Conservation (phyloP, 345 rosid genomes). For the Heritiera fomes region DNA sequence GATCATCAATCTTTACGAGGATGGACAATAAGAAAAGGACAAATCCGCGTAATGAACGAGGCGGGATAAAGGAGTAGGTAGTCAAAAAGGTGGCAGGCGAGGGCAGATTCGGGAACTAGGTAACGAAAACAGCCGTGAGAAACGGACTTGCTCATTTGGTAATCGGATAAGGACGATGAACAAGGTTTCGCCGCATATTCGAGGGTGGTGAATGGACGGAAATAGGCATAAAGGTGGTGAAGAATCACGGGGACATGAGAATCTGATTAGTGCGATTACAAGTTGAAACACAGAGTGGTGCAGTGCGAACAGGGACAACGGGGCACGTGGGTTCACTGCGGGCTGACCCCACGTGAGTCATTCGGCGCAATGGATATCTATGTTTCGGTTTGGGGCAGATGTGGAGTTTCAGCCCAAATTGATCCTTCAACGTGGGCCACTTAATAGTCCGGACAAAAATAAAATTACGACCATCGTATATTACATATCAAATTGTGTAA, state of each 20-base stretch:
- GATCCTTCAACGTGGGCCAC: not conserved
- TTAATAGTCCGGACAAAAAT: too few species aligned
- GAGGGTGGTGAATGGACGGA: not conserved
- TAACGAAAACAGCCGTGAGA: not conserved
- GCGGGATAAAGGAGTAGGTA: not conserved
- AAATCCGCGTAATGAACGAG: constrained; percentile 26
- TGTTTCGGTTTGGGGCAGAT: not conserved
- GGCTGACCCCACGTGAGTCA: not conserved
- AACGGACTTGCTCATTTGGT: too few species aligned
- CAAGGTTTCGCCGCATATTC: not conserved
- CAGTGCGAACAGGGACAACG: too few species aligned
- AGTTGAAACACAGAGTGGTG: not conserved
- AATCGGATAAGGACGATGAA: not conserved
- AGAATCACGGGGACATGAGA: constrained; percentile 33
- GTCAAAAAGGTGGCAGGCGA: constrained; percentile 30
- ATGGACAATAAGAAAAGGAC: constrained; percentile 15
- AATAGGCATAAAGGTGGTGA: constrained; percentile 2
- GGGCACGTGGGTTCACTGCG: not conserved
- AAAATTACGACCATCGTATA: too few species aligned
- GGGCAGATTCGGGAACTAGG: constrained; percentile 20
- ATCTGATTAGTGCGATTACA: constrained; percentile 33
- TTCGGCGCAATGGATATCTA: not conserved
- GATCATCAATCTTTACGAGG: not conserved
- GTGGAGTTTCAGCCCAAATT: not conserved
- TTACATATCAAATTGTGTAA: too few species aligned